These are phyloP conservation scores for Podospora anserina DNA, from an alignment of 495 filamentous ascomycete genomes.

Conservation along the genomic window DNA sequence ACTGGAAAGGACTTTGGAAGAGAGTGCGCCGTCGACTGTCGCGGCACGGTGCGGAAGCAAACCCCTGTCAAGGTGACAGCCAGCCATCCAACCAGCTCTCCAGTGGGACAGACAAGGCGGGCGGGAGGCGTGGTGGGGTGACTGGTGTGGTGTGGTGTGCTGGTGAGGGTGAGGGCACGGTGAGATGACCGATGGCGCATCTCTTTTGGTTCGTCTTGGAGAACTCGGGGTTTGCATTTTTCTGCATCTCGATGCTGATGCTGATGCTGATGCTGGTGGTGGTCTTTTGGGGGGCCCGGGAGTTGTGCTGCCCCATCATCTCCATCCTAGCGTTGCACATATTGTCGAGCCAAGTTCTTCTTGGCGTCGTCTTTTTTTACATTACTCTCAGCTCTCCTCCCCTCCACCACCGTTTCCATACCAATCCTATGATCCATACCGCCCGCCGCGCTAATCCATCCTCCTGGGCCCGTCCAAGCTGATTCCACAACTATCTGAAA, in stretches of 20 bases:
- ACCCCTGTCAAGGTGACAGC: background rate
- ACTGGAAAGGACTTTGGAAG: constrained; percentile 8
- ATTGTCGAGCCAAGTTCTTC: background rate
- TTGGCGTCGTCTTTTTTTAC: background rate
- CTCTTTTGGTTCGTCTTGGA: no score
- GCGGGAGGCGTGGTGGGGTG: no score
- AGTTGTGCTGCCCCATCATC: background rate
- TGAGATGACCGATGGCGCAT: no score
- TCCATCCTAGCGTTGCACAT: no score
- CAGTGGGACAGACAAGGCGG: background rate
- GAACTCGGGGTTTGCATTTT: background rate
- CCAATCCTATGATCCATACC: background rate
- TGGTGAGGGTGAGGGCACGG: no score
- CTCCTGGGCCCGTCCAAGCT: background rate
- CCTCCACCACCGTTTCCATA: background rate
- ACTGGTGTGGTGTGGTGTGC: no score
- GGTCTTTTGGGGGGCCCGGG: no score
- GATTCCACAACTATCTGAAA: background rate
- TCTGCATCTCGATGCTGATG: no score
- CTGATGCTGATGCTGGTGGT: no score
- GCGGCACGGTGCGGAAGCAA: constrained; percentile 15
- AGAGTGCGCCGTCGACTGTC: background rate
- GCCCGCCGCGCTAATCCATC: background rate
- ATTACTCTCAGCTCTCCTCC: background rate
- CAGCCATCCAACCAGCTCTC: background rate